These are phyloP conservation scores for Penicillium cataractarum DNA, from an alignment of 495 filamentous ascomycete species.

Conservation along the genomic window DNA sequence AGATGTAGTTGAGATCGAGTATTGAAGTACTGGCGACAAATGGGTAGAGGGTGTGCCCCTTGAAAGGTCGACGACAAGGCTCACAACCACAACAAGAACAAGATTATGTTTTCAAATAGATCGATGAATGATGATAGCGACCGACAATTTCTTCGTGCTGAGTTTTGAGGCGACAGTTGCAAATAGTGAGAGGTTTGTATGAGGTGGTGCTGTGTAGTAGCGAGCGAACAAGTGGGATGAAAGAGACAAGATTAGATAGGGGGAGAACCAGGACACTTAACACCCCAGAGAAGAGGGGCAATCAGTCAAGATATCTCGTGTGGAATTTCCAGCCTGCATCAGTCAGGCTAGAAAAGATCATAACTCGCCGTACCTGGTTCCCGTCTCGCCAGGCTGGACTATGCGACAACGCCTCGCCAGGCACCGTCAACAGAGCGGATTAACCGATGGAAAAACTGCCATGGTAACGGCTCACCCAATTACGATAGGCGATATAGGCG, in stretches of 20 bases:
- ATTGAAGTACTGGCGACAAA: no score
- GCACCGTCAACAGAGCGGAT: conserved; percentile 1
- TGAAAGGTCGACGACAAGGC: neutral
- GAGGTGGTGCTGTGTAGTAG: neutral
- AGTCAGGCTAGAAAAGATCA: conserved; percentile 11
- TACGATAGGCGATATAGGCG: neutral
- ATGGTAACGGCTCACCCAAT: conserved; percentile 6
- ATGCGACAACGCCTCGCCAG: conserved; percentile 11
- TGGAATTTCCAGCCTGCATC: conserved; percentile 16
- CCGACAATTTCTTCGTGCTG: neutral
- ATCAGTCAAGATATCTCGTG: conserved; percentile 5
- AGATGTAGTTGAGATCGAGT: neutral
- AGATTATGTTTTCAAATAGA: neutral
- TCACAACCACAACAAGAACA: neutral
- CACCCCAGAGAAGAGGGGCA: conserved; percentile 12
- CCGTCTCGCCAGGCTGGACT: conserved; percentile 5
- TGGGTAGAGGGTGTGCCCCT: neutral
- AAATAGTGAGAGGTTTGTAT: no score
- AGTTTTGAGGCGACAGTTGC: neutral
- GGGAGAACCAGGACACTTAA: conserved; percentile 22
- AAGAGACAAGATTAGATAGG: conserved; percentile 9
- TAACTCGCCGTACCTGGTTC: conserved; percentile 8
- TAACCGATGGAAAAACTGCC: neutral
- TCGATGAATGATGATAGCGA: neutral
- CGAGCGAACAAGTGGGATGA: neutral